Evolutionary conservation across 768 basidiomycete genomes (phyloP).

Genomic region (Tulasnella sp.): DNA sequence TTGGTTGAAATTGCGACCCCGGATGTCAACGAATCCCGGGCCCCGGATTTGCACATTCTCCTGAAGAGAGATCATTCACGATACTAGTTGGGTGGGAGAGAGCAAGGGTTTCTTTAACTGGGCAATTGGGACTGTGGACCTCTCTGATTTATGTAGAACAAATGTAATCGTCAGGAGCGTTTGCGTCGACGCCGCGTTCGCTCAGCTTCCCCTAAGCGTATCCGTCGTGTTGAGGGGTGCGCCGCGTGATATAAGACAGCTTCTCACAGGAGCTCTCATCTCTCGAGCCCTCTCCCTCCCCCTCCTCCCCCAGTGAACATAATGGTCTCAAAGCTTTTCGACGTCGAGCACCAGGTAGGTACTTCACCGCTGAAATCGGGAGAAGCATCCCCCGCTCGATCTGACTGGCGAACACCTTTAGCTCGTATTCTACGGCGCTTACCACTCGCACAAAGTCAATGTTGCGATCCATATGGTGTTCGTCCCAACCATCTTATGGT

Average conservation of each 20-base stretch:
- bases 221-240: not conserved
- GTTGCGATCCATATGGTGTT: constrained; percentile 79
- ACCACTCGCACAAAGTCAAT: constrained; percentile 81
- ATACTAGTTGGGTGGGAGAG: not conserved
- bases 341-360: constrained; percentile 66
- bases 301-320: not conserved
- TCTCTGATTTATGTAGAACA: not conserved
- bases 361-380: not conserved
- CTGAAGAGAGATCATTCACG: not conserved
- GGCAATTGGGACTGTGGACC: not conserved
- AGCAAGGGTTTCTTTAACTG: not conserved
- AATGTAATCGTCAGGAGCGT: not conserved
- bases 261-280: constrained; percentile 1
- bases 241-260: not conserved
- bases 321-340: constrained; percentile 43
- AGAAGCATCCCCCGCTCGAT: constrained; percentile 9
- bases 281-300: not conserved
- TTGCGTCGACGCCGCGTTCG: too few relatives aligned
- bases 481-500: constrained; percentile 84
- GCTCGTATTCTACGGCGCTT: constrained; percentile 91
- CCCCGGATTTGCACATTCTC: not conserved
- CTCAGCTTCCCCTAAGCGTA: not conserved
- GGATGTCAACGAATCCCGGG: constrained; percentile 12
- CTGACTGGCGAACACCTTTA: constrained; percentile 34
- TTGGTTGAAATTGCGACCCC: constrained; percentile 16